phyloP scores from a whole-genome alignment of 371 early-diverging fungal genomes.

The Umbelopsis sp. region DNA sequence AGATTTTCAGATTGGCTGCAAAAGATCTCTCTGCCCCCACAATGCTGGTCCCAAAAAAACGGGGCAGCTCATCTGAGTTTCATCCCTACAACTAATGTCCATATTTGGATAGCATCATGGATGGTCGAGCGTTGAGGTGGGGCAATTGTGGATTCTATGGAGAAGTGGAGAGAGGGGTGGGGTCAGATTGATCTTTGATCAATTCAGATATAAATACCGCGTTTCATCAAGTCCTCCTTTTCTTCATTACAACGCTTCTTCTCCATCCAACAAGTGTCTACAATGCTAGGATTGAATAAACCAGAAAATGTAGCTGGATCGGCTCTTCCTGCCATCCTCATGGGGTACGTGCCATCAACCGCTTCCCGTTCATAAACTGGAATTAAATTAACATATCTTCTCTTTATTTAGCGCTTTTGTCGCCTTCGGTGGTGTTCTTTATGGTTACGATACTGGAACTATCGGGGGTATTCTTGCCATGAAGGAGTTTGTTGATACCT shows the following conservation, averaged over 20 bases:
- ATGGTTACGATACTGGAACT: conserved; percentile 58
- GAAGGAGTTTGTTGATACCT: conserved; percentile 20
- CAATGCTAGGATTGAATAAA: conserved; percentile 19
- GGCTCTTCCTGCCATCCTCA: conserved; percentile 15
- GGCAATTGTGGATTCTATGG: not conserved
- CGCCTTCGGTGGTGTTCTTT: conserved; percentile 52
- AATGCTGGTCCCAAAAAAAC: not conserved
- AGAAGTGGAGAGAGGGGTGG: not conserved
- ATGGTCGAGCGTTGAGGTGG: not conserved
- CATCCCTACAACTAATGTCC: conserved; percentile 8
- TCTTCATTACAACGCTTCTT: not conserved
- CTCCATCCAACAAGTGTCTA: too few species aligned
- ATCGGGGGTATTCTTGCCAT: conserved; percentile 52
- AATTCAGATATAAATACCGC: not conserved
- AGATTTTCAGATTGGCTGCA: too few species aligned
- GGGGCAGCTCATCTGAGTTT: not conserved
- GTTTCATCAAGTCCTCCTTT: not conserved
- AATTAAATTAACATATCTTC: not conserved
- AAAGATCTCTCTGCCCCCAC: not conserved
- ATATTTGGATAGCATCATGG: not conserved
- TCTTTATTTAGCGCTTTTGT: conserved; percentile 21
- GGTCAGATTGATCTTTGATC: not conserved
- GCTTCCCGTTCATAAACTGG: not conserved
- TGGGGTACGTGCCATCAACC: not conserved
- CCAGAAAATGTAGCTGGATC: conserved; percentile 19